phyloP scores from a whole-genome alignment of 345 rosid genomes.

The Arabis hirsuta region DNA sequence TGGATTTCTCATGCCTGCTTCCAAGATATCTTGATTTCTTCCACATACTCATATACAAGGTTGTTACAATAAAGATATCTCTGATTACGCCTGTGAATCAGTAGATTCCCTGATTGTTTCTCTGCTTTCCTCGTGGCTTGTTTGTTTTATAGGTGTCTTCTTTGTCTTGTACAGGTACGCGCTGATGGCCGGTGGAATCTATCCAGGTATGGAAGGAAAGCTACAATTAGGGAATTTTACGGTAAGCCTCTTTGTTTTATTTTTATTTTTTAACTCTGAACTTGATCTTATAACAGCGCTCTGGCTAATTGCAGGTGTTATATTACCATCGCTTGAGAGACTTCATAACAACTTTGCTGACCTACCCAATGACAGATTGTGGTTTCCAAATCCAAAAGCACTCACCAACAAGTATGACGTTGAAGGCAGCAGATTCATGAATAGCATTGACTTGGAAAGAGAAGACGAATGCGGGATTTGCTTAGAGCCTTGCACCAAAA shows the following conservation, averaged over 20 bases:
- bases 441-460: slow-evolving; percentile 67
- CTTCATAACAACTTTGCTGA: slow-evolving; percentile 63
- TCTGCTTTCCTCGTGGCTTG: slow-evolving; percentile 21
- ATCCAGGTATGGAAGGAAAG: slow-evolving; percentile 79
- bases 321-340: slow-evolving; percentile 85
- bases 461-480: slow-evolving; percentile 99
- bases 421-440: slow-evolving; percentile 47
- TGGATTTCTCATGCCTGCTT: slow-evolving; percentile 83
- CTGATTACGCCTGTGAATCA: not conserved
- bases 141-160: slow-evolving; percentile 35
- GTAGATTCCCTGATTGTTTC: slow-evolving; percentile 29
- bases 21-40: slow-evolving; percentile 87
- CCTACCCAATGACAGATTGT: slow-evolving; percentile 43
- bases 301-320: slow-evolving; percentile 59
- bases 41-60: slow-evolving; percentile 86
- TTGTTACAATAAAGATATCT: slow-evolving; percentile 32
- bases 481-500: slow-evolving; percentile 92
- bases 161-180: slow-evolving; percentile 58
- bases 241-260: slow-evolving; percentile 45
- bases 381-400: slow-evolving; percentile 41
- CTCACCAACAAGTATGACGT: slow-evolving; percentile 48
- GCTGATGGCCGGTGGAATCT: slow-evolving; percentile 59
- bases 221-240: slow-evolving; percentile 84
- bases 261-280: not conserved
- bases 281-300: not conserved